Conservation (phyloP, 2,329 filamentous ascomycete genomes). For the Cercospora brassicicola region DNA sequence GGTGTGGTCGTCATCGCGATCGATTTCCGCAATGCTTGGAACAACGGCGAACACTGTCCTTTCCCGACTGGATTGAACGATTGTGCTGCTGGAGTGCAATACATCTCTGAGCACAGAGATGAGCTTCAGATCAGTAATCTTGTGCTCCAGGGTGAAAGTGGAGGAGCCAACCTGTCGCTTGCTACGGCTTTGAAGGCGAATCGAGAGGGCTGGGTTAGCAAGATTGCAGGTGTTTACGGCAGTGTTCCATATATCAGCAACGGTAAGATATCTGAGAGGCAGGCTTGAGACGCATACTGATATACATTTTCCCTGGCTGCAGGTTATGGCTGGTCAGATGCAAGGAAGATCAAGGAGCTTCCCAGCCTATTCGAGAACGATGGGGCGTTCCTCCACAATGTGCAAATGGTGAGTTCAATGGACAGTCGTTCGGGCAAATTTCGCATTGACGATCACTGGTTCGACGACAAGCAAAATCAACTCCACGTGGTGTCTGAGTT, state of each 20-base stretch:
- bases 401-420: constrained; percentile 11
- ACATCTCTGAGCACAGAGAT: constrained; percentile 26
- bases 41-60: constrained; percentile 27
- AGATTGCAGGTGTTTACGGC: constrained; percentile 34
- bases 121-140: constrained; percentile 33
- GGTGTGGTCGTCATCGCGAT: constrained; percentile 33
- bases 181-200: constrained; percentile 35
- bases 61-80: constrained; percentile 38
- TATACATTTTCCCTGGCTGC: background rate
- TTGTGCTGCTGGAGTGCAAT: constrained; percentile 32
- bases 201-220: constrained; percentile 32
- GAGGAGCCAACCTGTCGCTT: constrained; percentile 36
- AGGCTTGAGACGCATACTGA: background rate
- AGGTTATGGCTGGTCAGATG: constrained; percentile 22
- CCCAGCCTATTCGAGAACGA: constrained; percentile 35
- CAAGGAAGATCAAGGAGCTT: constrained; percentile 29
- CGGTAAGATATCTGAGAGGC: background rate
- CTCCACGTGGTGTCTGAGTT: background rate
- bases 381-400: constrained; percentile 30
- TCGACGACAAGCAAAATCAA: background rate
- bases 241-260: constrained; percentile 33
- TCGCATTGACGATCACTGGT: background rate
- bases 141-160: constrained; percentile 36
- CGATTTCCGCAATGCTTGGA: constrained; percentile 38
- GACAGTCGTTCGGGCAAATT: background rate